These are phyloP conservation scores for Debaryomycetaceae sp. DNA, from an alignment of 1,139 yeast genomes.

Conservation along the genomic window DNA sequence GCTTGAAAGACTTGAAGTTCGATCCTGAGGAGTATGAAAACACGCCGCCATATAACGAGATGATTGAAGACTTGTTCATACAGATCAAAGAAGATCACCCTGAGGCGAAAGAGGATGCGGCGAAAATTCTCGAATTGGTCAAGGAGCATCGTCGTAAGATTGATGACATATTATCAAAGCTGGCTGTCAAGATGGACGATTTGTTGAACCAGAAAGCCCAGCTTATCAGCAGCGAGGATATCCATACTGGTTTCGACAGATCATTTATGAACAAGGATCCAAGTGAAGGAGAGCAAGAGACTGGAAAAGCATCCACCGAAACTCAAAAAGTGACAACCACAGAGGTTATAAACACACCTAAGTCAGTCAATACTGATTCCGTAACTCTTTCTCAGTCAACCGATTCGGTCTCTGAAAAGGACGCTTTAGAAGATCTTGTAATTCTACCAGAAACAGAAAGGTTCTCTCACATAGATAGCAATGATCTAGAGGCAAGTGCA, in stretches of 20 bases:
- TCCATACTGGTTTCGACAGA: slow-evolving; percentile 91
- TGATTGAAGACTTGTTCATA: slow-evolving; percentile 83
- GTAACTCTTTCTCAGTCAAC: slow-evolving; percentile 6
- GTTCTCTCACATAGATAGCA: slow-evolving; percentile 57
- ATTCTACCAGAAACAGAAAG: slow-evolving; percentile 57
- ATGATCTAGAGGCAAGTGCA: slow-evolving; percentile 48
- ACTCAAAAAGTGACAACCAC: slow-evolving; percentile 17
- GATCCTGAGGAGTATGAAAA: slow-evolving; percentile 55
- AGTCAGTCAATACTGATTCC: background rate
- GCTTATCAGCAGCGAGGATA: slow-evolving; percentile 85
- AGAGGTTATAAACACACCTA: slow-evolving; percentile 29
- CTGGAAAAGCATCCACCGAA: slow-evolving; percentile 6
- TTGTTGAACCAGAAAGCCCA: slow-evolving; percentile 67
- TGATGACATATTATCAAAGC: slow-evolving; percentile 58
- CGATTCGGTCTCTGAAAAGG: slow-evolving; percentile 18
- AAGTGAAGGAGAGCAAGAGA: slow-evolving; percentile 6
- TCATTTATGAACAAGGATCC: slow-evolving; percentile 66
- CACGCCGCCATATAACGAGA: slow-evolving; percentile 82
- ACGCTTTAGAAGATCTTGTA: slow-evolving; percentile 32
- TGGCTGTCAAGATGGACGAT: slow-evolving; percentile 58
- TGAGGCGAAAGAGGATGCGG: slow-evolving; percentile 44
- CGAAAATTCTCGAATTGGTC: slow-evolving; percentile 40
- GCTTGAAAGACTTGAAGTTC: slow-evolving; percentile 40
- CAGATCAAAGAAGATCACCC: slow-evolving; percentile 63
- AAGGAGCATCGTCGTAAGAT: slow-evolving; percentile 68